Percentiles rank a stretch among this genome's conserved stretches.
phyloP scores from a whole-genome alignment of 495 filamentous ascomycete genomes.

The Venustampulla echinocandica region DNA sequence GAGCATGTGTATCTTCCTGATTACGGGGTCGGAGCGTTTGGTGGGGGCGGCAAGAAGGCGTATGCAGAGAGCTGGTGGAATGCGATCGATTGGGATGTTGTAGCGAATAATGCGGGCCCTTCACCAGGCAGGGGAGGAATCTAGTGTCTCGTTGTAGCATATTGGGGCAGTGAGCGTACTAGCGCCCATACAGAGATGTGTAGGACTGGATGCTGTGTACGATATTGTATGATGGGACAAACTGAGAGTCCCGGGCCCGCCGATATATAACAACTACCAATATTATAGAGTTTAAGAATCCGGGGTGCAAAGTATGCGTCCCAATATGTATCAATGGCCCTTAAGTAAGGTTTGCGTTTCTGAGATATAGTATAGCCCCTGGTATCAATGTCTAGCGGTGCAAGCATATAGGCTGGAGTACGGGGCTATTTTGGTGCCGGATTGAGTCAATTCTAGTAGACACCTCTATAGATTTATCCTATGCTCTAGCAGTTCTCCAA shows the following conservation, averaged over 20 bases:
- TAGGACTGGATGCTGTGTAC: conserved; percentile 7
- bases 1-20: conserved; percentile 87
- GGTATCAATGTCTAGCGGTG: no score
- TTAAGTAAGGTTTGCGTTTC: no score
- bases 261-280: conserved; percentile 2
- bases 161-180: conserved; percentile 9
- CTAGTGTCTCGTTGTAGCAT: conserved; percentile 1
- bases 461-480: no score
- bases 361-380: no score
- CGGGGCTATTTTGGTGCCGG: no score
- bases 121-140: not conserved
- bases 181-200: conserved; percentile 11
- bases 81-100: conserved; percentile 72
- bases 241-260: not conserved
- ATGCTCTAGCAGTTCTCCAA: no score
- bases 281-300: not conserved
- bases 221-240: conserved; percentile 14
- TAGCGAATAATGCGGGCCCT: conserved; percentile 28
- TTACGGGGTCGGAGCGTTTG: conserved; percentile 50
- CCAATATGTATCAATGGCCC: no score
- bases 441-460: no score
- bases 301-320: no score
- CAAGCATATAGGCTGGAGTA: no score
- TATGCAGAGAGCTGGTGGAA: conserved; percentile 84
- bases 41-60: conserved; percentile 54